Conservation (phyloP, 768 basidiomycete genomes). For the Agaricus subrufescens region DNA sequence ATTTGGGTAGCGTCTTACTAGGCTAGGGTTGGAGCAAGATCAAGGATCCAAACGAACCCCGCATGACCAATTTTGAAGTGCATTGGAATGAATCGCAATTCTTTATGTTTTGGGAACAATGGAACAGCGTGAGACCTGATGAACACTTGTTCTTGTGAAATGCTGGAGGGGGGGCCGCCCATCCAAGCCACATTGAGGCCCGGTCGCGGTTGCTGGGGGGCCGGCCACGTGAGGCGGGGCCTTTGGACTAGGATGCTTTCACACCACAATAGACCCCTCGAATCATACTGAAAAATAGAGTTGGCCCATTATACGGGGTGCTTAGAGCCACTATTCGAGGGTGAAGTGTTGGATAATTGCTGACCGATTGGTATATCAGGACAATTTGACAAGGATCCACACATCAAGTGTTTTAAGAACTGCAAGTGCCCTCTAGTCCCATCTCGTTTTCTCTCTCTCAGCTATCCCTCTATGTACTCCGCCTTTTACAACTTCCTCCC, state of each 20-base stretch:
- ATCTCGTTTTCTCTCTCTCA: not conserved
- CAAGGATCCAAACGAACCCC: too few relatives aligned
- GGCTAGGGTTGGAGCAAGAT: not conserved
- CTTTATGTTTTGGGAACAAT: too few relatives aligned
- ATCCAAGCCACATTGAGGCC: slow-evolving; percentile 6
- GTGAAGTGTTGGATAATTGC: too few relatives aligned
- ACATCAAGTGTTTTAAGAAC: not conserved
- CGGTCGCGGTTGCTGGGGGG: slow-evolving; percentile 1
- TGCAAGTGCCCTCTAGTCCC: not conserved
- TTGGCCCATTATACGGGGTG: not conserved
- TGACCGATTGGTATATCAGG: not conserved
- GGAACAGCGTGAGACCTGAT: too few relatives aligned
- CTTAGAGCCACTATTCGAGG: not conserved
- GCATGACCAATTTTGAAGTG: too few relatives aligned
- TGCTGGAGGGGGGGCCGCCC: not conserved
- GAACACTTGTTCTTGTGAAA: too few relatives aligned
- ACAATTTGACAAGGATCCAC: not conserved
- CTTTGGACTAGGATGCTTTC: too few relatives aligned
- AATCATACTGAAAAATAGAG: not conserved
- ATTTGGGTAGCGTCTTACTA: too few relatives aligned
- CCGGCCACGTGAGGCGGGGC: not conserved
- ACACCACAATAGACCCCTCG: too few relatives aligned
- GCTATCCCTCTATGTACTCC: not conserved
- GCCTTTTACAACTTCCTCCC: not conserved
- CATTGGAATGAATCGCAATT: too few relatives aligned